Evolutionary conservation across 1,284 basidiomycete species (phyloP).

Genomic region (Ustilago lituana): DNA sequence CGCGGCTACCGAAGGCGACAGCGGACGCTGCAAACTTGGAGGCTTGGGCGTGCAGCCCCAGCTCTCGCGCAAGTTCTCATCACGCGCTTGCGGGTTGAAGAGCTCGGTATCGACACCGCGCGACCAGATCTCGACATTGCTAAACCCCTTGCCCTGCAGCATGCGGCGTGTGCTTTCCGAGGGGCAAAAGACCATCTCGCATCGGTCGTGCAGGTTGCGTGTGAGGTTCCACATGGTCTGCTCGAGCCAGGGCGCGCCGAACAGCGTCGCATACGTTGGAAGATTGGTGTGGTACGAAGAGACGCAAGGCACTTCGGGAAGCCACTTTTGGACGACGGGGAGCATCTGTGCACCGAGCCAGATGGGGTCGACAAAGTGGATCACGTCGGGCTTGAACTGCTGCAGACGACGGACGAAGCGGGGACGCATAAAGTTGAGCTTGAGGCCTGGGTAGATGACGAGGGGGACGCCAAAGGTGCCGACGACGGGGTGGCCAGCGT

Average conservation of each 20-base stretch:
- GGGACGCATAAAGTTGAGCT: conserved; percentile 73
- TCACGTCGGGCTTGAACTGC: conserved; percentile 71
- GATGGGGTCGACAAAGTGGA: conserved; percentile 70
- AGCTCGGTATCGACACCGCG: conserved; percentile 64
- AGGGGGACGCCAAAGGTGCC: conserved; percentile 73
- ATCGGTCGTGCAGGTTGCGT: conserved; percentile 59
- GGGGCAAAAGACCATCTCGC: conserved; percentile 71
- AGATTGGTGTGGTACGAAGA: conserved; percentile 73
- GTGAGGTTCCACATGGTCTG: conserved; percentile 68
- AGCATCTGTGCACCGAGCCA: conserved; percentile 71
- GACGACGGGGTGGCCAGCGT: conserved; percentile 72
- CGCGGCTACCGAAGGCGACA: conserved; percentile 50
- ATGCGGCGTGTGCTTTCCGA: conserved; percentile 71
- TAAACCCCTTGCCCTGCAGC: conserved; percentile 70
- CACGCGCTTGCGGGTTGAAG: conserved; percentile 68
- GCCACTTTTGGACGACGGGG: conserved; percentile 64
- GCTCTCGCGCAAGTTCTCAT: conserved; percentile 67
- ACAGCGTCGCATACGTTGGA: conserved; percentile 72
- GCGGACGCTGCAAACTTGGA: conserved; percentile 59
- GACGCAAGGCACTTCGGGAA: conserved; percentile 70
- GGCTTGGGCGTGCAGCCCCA: conserved; percentile 69
- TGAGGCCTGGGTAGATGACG: conserved; percentile 72
- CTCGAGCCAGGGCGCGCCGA: conserved; percentile 71
- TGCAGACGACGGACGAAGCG: conserved; percentile 70
- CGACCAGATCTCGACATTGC: conserved; percentile 72